Evolutionary conservation across 176 grass and related monocot species (phyloP), one percentile per base, ranked within the genome.

Genomic region (Oryza glaberrima): DNA sequence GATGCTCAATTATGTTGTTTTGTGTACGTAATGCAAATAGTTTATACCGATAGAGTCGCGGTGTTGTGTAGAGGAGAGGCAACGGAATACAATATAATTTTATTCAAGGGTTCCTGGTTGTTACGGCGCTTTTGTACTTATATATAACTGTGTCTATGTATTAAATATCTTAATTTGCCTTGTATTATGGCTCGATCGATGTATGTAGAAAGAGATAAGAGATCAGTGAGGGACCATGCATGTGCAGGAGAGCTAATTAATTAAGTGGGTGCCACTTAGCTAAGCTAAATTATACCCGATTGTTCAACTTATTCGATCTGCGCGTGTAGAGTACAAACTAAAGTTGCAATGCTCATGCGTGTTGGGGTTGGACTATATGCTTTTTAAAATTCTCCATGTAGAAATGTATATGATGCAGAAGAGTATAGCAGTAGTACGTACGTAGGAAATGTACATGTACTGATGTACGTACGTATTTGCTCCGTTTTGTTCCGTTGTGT

Each of bases 241-340:
- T 72, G 83, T 84, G 76, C 71, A 51, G 19, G 14, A 46, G 19
- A 56, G 75, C 67, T 19, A 69, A 89, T 63, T 63, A 23, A 63
- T 63, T 63, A 63, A 63, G 86, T 94, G 80, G 80, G 87, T 77
- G 87, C 82, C 90, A 94, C 93, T 85, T 69, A 78, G 77, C 83
- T 63, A 63, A 63, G 6, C 17, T 63, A 23, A 38, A 6, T 38
- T 77, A 65, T 36, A 30, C 81, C 47, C 69, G 75, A 85, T 80
- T 92, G 83, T 85, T 52, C 75, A 83, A 38, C 32, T 28, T 49
- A 40, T 32, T 75, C 28, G 17, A 20, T 67, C 0, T 87, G 36
- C 17, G 7, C 48, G 15, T 79, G 64, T 44, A 76, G 68, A 22
- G 58, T 76, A 72, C 86, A 82, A 22, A 75, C 28, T 80, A 79